These are phyloP conservation scores for Rhizoclosmatium sp. DNA, from an alignment of 192 early-diverging fungal genomes.

Conservation along the genomic window DNA sequence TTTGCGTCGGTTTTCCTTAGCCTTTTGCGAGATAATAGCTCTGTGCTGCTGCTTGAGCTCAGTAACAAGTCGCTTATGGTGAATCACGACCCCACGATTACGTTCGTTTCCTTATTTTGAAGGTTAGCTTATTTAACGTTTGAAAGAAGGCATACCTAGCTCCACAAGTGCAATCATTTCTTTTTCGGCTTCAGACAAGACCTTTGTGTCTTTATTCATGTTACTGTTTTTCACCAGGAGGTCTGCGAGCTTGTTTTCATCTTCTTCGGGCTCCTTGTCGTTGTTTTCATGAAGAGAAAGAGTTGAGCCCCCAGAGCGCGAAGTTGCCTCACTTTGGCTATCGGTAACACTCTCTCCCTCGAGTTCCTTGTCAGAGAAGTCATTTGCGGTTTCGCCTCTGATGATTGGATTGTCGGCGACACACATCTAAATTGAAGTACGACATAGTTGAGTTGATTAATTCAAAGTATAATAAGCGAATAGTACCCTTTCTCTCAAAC, in stretches of 20 bases:
- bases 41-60: slow-evolving; percentile 36
- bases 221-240: slow-evolving; percentile 14
- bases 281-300: background rate
- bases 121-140: background rate
- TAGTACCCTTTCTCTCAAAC: slow-evolving; percentile 30
- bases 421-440: background rate
- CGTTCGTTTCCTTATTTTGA: slow-evolving; percentile 2
- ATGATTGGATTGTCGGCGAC: slow-evolving; percentile 22
- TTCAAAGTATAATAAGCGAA: background rate
- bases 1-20: slow-evolving; percentile 36
- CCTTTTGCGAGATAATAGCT: slow-evolving; percentile 16
- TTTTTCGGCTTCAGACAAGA: slow-evolving; percentile 30
- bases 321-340: slow-evolving; percentile 17
- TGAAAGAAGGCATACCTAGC: background rate
- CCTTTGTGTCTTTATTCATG: slow-evolving; percentile 25
- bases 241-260: background rate
- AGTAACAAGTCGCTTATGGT: slow-evolving; percentile 37
- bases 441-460: background rate
- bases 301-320: background rate
- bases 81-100: background rate
- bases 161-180: slow-evolving; percentile 5
- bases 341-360: slow-evolving; percentile 5
- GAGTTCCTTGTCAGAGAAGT: background rate
- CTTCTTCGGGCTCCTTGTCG: background rate
- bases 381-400: background rate